These are phyloP conservation scores for Phytophthora pinifolia DNA, from an alignment of 352 stramenopile genomes.

Conservation along the genomic window DNA sequence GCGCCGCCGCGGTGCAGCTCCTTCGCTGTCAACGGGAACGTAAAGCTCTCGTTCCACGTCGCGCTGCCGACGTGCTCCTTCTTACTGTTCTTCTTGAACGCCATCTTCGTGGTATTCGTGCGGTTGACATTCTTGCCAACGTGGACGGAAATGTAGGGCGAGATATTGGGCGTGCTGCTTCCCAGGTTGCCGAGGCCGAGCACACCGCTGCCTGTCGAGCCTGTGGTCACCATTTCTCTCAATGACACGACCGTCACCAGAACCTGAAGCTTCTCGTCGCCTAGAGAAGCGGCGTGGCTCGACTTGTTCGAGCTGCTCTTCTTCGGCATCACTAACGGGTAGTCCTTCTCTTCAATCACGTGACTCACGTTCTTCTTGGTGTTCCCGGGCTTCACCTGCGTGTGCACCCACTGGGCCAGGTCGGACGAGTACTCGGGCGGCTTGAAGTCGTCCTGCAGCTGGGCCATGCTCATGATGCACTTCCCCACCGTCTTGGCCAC, in stretches of 20 bases:
- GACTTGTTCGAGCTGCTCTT: slow-evolving; percentile 44
- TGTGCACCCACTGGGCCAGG: slow-evolving; percentile 81
- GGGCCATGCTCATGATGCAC: slow-evolving; percentile 66
- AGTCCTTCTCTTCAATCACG: slow-evolving; percentile 74
- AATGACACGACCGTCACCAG: slow-evolving; percentile 67
- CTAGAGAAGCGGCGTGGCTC: slow-evolving; percentile 30
- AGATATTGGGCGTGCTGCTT: slow-evolving; percentile 76
- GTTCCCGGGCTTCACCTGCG: slow-evolving; percentile 69
- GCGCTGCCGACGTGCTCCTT: slow-evolving; percentile 49
- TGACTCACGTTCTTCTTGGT: slow-evolving; percentile 86
- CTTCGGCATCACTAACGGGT: slow-evolving; percentile 67
- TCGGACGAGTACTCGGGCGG: slow-evolving; percentile 71
- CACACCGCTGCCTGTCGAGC: slow-evolving; percentile 63
- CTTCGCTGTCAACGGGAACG: slow-evolving; percentile 59
- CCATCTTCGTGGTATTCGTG: slow-evolving; percentile 76
- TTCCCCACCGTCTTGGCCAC: slow-evolving; percentile 83
- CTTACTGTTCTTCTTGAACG: slow-evolving; percentile 43
- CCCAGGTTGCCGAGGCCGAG: slow-evolving; percentile 74
- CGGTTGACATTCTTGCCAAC: slow-evolving; percentile 67
- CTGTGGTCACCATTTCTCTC: slow-evolving; percentile 60
- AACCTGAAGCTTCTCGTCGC: slow-evolving; percentile 65
- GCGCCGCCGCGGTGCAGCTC: slow-evolving; percentile 42
- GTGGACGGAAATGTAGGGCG: slow-evolving; percentile 77
- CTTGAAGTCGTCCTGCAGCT: slow-evolving; percentile 79
- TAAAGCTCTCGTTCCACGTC: slow-evolving; percentile 83